phyloP scores from a whole-genome alignment of 257 asterid genomes.

The Lantana camara region DNA sequence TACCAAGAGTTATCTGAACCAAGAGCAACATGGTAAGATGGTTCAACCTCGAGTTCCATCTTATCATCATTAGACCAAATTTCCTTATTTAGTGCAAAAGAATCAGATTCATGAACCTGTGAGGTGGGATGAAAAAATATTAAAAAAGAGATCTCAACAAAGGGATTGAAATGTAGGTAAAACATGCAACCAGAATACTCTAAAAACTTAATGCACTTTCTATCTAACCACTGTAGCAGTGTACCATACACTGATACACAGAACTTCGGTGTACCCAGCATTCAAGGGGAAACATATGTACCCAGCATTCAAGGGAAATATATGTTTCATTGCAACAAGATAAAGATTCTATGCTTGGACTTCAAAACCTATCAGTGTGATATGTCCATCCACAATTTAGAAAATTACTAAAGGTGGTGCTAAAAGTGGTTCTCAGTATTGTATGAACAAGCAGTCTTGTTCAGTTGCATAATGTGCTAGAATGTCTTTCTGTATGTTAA shows the following conservation, averaged over 20 bases:
- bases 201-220: constrained; percentile 15
- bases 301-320: background rate
- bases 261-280: background rate
- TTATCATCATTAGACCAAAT: constrained; percentile 34
- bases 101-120: constrained; percentile 70
- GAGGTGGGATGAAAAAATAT: constrained; percentile 25
- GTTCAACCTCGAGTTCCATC: constrained; percentile 44
- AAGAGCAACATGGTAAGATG: constrained; percentile 87
- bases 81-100: constrained; percentile 54
- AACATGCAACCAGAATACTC: constrained; percentile 26
- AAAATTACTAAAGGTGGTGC: background rate
- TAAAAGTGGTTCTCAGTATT: background rate
- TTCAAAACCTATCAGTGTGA: background rate
- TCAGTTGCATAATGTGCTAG: background rate
- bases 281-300: background rate
- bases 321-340: constrained; percentile 6
- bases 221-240: constrained; percentile 15
- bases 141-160: constrained; percentile 26
- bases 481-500: background rate
- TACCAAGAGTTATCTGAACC: constrained; percentile 99
- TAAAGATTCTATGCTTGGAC: constrained; percentile 12
- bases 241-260: constrained; percentile 9
- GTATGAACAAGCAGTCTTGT: background rate
- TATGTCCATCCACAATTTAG: background rate
- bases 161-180: constrained; percentile 18